Evolutionary conservation across 352 stramenopile genomes (phyloP).

Genomic region (Globisporangium camurandrum): DNA sequence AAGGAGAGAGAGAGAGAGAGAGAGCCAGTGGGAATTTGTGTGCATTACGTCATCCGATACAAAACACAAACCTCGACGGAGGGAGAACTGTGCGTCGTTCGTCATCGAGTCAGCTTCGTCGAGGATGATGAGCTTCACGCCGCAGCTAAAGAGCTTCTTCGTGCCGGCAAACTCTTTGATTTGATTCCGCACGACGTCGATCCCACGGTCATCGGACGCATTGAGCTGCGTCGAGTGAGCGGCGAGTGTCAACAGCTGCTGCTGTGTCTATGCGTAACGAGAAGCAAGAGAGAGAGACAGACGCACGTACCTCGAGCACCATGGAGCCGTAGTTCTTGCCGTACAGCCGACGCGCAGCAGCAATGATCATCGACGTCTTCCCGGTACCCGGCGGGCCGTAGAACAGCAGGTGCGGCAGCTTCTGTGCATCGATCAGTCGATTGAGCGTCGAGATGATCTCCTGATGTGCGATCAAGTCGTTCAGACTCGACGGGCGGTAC

Average conservation of each 20-base stretch:
- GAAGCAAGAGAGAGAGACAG: neutral
- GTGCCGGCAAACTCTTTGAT: constrained; percentile 98
- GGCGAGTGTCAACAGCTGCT: neutral
- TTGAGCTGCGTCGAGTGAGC: constrained; percentile 80
- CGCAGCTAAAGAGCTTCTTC: constrained; percentile 92
- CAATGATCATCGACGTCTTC: constrained; percentile 97
- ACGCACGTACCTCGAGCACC: constrained; percentile 77
- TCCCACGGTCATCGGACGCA: constrained; percentile 95
- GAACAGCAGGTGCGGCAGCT: constrained; percentile 95
- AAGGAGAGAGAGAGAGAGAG: neutral
- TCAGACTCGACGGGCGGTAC: constrained; percentile 91
- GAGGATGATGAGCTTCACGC: constrained; percentile 97
- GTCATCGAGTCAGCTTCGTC: constrained; percentile 99
- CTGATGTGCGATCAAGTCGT: constrained; percentile 95
- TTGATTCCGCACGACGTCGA: constrained; percentile 96
- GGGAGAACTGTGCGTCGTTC: constrained; percentile 94
- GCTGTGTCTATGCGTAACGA: too few species aligned
- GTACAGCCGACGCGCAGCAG: constrained; percentile 93
- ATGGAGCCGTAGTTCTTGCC: constrained; percentile 92
- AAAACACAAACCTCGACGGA: constrained; percentile 69
- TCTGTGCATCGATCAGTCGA: constrained; percentile 93
- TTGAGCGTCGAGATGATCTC: constrained; percentile 97
- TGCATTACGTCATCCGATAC: too few species aligned
- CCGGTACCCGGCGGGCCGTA: constrained; percentile 96
- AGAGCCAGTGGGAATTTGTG: neutral